Evolutionary conservation across 2,329 filamentous ascomycete genomes (phyloP), one percentile per base, ranked within the genome.

Genomic region (Aspergillus sp.): DNA sequence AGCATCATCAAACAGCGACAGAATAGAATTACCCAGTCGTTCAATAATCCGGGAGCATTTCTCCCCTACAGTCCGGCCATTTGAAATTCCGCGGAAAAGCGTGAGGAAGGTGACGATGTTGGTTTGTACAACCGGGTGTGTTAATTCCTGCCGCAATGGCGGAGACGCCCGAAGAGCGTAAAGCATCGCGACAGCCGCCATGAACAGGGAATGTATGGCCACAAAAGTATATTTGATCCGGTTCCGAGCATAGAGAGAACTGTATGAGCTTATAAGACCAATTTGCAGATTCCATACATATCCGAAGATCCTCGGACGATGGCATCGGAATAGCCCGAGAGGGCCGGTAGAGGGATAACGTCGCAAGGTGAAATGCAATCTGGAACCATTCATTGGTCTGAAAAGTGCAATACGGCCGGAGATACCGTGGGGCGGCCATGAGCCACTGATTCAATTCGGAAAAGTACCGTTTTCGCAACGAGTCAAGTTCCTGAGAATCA

Each of bases 351-450:
- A 60, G 20, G 20, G 20, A 22, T 5, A 22, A 22, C 20, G 4
- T 22, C 20, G 20, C 20, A 22, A 4, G 20, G 20, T 22, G 20
- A 22, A 22, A 22, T 22, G 59, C 59, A 13, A 60, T 63, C 20
- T 62, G 55, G 41, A 60, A 61, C 60, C 60, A 62, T 20, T 63
- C 60, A 5, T 54, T 49, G 7, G 60, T 58, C 38, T 62, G 60
- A 32, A 54, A 53, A 46, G 58, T 22, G 20, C 20, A 61, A 5
- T 52, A 60, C 7, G 47, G 30, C 9, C 47, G 48, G 6, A 53
- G 23, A 45, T 62, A 62, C 12, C 60, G 52, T 2, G 57, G 60
- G 2, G 57, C 56, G 23, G 51, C 50, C 4, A 56, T 51, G 3
- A 62, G 50, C 59, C 59, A 62, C 33, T 57, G 46, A 22, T 3